A percentile compares a stretch with the other conserved stretches of the same genome.
Conservation (phyloP, 2,329 filamentous ascomycete genomes). For the Pseudogymnoascus sp. region DNA sequence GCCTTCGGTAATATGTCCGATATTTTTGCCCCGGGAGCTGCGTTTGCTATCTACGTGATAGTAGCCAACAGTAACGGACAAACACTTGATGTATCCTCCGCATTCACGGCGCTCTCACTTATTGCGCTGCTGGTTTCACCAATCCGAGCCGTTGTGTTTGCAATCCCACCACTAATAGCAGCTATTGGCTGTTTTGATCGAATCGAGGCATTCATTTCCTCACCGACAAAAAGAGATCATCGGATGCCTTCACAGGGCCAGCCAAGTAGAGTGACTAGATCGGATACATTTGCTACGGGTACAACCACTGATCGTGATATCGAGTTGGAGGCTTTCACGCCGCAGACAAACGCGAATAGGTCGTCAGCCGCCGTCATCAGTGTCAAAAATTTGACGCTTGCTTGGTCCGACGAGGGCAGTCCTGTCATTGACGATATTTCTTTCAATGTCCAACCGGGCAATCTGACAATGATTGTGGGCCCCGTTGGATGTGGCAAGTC, state of each 20-base stretch:
- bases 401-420: conserved; percentile 15
- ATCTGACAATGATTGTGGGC: conserved; percentile 16
- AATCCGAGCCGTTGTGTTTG: conserved; percentile 34
- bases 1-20: conserved; percentile 17
- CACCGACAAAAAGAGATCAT: conserved; percentile 12
- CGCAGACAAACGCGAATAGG: not conserved
- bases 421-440: conserved; percentile 11
- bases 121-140: conserved; percentile 33
- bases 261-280: conserved; percentile 5
- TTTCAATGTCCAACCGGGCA: not conserved
- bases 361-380: conserved; percentile 16
- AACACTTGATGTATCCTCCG: conserved; percentile 21
- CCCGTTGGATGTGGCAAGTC: conserved; percentile 26
- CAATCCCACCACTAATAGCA: conserved; percentile 32
- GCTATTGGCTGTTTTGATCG: conserved; percentile 35
- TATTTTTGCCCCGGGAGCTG: conserved; percentile 31
- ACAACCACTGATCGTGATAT: not conserved
- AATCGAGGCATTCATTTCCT: conserved; percentile 29
- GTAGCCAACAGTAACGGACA: conserved; percentile 24
- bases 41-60: conserved; percentile 34
- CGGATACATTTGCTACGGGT: conserved; percentile 11
- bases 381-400: conserved; percentile 21
- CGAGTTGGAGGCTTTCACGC: not conserved
- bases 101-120: conserved; percentile 38
- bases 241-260: conserved; percentile 15